Conservation (phyloP, 2,329 filamentous ascomycete genomes). For the Phialophora expanda region DNA sequence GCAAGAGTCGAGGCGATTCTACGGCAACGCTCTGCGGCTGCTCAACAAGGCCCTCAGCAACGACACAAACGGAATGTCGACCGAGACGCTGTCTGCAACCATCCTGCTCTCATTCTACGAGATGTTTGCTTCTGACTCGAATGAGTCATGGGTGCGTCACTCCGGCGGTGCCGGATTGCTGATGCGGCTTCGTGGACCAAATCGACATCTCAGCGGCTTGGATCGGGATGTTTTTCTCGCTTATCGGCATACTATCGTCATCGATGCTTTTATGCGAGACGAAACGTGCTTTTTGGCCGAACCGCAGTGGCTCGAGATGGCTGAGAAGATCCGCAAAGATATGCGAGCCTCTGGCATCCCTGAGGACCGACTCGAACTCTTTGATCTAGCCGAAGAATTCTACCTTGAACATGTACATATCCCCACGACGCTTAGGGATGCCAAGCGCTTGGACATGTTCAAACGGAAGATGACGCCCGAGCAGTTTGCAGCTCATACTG, state of each 20-base stretch:
- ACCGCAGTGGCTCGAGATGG: constrained; percentile 45
- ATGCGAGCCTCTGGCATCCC: constrained; percentile 23
- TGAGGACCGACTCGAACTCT: constrained; percentile 31
- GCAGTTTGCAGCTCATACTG: constrained; percentile 12
- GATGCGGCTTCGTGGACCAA: constrained; percentile 45
- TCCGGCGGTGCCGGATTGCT: constrained; percentile 45
- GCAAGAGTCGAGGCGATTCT: constrained; percentile 43
- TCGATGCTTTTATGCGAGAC: constrained; percentile 44
- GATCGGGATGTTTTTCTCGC: constrained; percentile 46
- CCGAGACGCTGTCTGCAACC: constrained; percentile 45
- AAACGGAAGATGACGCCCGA: constrained; percentile 17
- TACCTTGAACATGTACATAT: constrained; percentile 35
- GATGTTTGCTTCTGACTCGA: constrained; percentile 46
- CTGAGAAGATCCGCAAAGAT: constrained; percentile 43
- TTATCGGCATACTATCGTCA: constrained; percentile 46
- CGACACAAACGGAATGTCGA: constrained; percentile 41
- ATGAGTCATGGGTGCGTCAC: constrained; percentile 47
- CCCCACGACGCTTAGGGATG: constrained; percentile 28
- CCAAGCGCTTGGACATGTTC: constrained; percentile 2
- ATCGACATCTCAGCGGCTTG: constrained; percentile 44
- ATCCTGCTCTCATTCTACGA: constrained; percentile 47
- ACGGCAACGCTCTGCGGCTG: constrained; percentile 43
- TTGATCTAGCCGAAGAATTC: constrained; percentile 37
- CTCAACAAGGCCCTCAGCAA: constrained; percentile 43
- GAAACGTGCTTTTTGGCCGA: constrained; percentile 46